These are phyloP conservation scores for Pelargonium australe DNA, from an alignment of 441 rosid species.

Conservation along the genomic window DNA sequence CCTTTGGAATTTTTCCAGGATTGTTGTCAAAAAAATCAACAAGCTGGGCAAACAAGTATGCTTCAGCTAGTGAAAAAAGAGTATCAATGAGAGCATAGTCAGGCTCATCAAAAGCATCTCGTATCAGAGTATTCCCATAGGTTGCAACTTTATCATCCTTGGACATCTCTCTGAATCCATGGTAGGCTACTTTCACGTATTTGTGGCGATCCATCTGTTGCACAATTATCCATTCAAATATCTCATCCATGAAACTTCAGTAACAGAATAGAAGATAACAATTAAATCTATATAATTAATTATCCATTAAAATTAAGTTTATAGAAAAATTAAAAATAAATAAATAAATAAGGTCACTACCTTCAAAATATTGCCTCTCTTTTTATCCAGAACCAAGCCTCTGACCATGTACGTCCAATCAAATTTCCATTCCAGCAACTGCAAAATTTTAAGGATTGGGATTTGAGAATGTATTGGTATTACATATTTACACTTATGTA, in stretches of 20 bases:
- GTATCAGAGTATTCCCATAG: conserved; percentile 79
- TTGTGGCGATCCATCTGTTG: conserved; percentile 90
- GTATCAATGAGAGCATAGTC: conserved; percentile 93
- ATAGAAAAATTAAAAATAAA: neutral
- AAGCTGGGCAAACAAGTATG: conserved; percentile 91
- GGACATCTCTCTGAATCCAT: conserved; percentile 83
- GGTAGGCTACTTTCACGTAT: conserved; percentile 97
- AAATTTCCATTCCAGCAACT: conserved; percentile 82
- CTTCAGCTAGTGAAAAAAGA: conserved; percentile 92
- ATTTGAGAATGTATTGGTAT: neutral
- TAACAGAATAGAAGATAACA: conserved; percentile 1
- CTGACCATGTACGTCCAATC: conserved; percentile 97
- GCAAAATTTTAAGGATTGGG: conserved; percentile 15
- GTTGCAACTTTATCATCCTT: conserved; percentile 86
- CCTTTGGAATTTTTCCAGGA: conserved; percentile 56
- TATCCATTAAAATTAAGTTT: neutral
- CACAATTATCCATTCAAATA: conserved; percentile 17
- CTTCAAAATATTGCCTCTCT: conserved; percentile 97
- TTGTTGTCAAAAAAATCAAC: conserved; percentile 81
- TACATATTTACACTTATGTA: neutral
- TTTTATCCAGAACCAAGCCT: conserved; percentile 95
- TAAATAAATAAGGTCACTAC: conserved; percentile 27
- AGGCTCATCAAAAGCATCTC: conserved; percentile 93
- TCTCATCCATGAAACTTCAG: conserved; percentile 10
- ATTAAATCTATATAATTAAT: neutral